A percentile compares a stretch with the other conserved stretches of the same genome.
Evolutionary conservation across 2,329 filamentous ascomycete genomes (phyloP).

Genomic region (Arthrobotrys iridis): DNA sequence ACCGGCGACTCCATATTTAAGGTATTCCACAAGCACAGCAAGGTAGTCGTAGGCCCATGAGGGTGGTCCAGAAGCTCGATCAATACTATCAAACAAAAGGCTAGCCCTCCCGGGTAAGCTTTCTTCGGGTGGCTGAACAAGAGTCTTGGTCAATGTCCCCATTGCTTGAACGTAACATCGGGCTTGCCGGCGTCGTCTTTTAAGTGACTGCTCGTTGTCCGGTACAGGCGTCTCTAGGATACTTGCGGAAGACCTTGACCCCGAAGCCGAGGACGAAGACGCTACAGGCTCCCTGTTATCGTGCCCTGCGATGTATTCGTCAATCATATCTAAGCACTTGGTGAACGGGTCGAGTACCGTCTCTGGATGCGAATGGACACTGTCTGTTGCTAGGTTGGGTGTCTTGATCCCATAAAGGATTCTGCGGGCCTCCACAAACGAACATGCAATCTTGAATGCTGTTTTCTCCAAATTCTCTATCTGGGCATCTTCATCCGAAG

Average conservation of each 20-base stretch:
- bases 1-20: constrained; percentile 37
- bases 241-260: constrained; percentile 2
- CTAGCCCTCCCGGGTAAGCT: constrained; percentile 5
- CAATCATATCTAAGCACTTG: constrained; percentile 68
- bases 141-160: constrained; percentile 36
- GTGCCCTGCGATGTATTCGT: constrained; percentile 73
- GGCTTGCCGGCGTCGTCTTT: constrained; percentile 38
- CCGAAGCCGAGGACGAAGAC: constrained; percentile 10
- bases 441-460: constrained; percentile 69
- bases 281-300: constrained; percentile 59
- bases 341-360: constrained; percentile 64
- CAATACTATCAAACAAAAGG: constrained; percentile 39
- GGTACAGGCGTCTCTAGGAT: constrained; percentile 42
- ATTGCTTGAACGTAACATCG: constrained; percentile 44
- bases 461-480: constrained; percentile 67
- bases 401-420: constrained; percentile 66
- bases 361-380: constrained; percentile 22
- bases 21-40: constrained; percentile 37
- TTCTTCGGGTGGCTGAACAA: constrained; percentile 39
- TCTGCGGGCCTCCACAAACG: constrained; percentile 67
- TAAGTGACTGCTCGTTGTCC: constrained; percentile 36
- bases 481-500: constrained; percentile 57
- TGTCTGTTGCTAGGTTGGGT: constrained; percentile 20
- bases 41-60: constrained; percentile 43
- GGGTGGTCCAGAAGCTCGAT: neutral